Base-by-base conservation (phyloP, 257 asterid species). In the Penstemon eatonii region DNA sequence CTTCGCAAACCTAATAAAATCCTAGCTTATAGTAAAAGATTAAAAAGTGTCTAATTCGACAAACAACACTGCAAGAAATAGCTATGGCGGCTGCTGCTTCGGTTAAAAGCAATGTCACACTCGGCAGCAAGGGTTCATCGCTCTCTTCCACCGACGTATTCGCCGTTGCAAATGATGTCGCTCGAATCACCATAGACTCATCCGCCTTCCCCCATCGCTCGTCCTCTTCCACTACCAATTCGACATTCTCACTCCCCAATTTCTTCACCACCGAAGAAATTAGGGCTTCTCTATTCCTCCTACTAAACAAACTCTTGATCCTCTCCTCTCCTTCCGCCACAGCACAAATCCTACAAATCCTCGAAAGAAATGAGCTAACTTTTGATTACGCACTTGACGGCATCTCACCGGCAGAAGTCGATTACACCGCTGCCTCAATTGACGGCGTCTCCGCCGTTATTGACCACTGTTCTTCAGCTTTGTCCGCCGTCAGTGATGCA, bases 121-220 rank as follows among this genome's bases (percentile, higher is more conserved):
- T 93, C 52, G 97, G 97, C 36, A 85, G 95, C n/a, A 87, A 89
- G 73, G 89, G 89, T 19, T 69, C 86, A 1, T 52, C 87, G 0
- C 83, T 87, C 1, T 66, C 86, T 0, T 64, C 96, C 0, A 72
- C 87, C 61, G 64, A 91, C 58, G 87, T 89, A 0, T 89, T 80
- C 55, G 77, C 81, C 37, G 80, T 79, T 11, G 79, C 96, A 15
- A 78, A 63, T 11, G 81, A 81, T 36, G 65, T 78, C 18, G 76
- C 91, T 71, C 76, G 76, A 10, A 38, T 87, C 8, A 25, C 70
- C 10, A 67, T 93, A 7, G 96, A 93, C 62, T 63, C 89, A 2
- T 83, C 96, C 43, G 81, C 88, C 4, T 71, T 77, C 39, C 75
- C 87, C n/a, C 82, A 84, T 47, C 83, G 81, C 38, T 18, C 79